Percentiles rank a stretch among this genome's conserved stretches.
phyloP scores from a whole-genome alignment of 805 yeast genomes.

The Candida vartiovaarae region DNA sequence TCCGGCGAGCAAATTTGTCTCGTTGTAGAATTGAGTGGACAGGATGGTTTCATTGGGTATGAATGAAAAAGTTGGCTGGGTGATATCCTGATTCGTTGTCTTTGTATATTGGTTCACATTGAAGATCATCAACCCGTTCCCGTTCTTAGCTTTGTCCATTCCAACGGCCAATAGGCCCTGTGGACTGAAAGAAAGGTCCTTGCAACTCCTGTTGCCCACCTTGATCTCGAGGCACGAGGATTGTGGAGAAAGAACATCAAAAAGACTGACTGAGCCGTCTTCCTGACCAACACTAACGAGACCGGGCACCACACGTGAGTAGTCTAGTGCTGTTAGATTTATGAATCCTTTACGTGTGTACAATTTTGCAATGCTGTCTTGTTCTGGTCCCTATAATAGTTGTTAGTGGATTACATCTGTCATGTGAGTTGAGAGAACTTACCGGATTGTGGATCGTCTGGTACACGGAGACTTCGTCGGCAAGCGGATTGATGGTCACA shows the following conservation, averaged over 20 bases:
- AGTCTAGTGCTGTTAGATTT: constrained; percentile 58
- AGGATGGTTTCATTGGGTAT: constrained; percentile 70
- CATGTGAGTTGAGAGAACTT: constrained; percentile 1
- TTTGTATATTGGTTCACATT: constrained; percentile 57
- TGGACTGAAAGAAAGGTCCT: constrained; percentile 61
- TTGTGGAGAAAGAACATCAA: constrained; percentile 43
- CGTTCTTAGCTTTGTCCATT: constrained; percentile 53
- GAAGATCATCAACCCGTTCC: constrained; percentile 74
- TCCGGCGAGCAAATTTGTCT: constrained; percentile 59
- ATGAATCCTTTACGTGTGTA: constrained; percentile 57
- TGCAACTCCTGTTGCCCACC: constrained; percentile 67
- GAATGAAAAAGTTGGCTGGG: constrained; percentile 49
- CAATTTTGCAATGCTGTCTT: constrained; percentile 46
- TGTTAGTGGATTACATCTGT: neutral
- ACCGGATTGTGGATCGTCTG: constrained; percentile 37
- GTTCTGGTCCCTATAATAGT: constrained; percentile 20
- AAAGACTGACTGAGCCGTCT: constrained; percentile 57
- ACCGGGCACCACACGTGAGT: constrained; percentile 49
- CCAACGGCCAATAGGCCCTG: constrained; percentile 69
- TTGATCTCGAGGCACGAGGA: constrained; percentile 15
- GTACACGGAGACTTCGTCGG: constrained; percentile 71
- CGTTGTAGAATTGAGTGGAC: constrained; percentile 60
- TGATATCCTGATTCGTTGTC: constrained; percentile 40
- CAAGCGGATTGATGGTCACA: constrained; percentile 48
- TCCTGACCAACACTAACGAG: constrained; percentile 67